A percentile compares a stretch with the other conserved stretches of the same genome.
These are phyloP conservation scores for Dothideomycetes sp. DNA, from an alignment of 2,329 filamentous ascomycete genomes.

Conservation along the genomic window DNA sequence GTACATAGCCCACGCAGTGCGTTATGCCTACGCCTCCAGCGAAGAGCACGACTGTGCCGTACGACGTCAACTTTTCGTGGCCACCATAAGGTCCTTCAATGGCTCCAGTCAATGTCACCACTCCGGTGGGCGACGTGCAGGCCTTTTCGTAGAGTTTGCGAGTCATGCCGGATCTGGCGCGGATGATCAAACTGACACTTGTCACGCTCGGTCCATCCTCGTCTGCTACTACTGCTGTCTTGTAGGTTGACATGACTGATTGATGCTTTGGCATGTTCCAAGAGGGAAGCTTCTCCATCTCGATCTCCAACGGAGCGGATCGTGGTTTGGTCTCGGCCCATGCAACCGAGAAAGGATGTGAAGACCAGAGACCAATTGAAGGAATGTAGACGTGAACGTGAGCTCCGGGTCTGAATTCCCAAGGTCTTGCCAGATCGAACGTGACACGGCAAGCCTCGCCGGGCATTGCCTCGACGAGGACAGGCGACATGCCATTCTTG, in stretches of 20 bases:
- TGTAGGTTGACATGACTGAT: conserved; percentile 5
- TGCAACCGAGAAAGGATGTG: conserved; percentile 43
- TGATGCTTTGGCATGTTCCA: conserved; percentile 14
- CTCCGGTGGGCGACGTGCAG: conserved; percentile 49
- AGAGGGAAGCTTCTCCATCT: conserved; percentile 26
- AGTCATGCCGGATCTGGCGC: conserved; percentile 66
- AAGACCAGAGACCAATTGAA: conserved; percentile 32
- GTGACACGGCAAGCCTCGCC: conserved; percentile 53
- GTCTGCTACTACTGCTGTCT: conserved; percentile 11
- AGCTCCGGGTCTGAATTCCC: conserved; percentile 46
- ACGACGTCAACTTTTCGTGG: conserved; percentile 61
- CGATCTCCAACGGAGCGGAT: conserved; percentile 22
- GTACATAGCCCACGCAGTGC: conserved; percentile 66
- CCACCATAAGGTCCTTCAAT: conserved; percentile 72
- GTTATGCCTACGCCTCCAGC: conserved; percentile 75
- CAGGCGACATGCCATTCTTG: conserved; percentile 39
- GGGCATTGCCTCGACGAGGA: conserved; percentile 50
- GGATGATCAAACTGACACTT: conserved; percentile 61
- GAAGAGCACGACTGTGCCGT: conserved; percentile 70
- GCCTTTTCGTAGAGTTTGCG: conserved; percentile 60
- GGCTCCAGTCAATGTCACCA: conserved; percentile 54
- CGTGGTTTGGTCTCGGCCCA: conserved; percentile 32
- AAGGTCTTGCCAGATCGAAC: conserved; percentile 47
- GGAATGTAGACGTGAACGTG: conserved; percentile 55
- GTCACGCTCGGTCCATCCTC: conserved; percentile 24